Evolutionary conservation across 1,139 yeast species (phyloP).

Genomic region (Scheffersomyces cryptocercus): DNA sequence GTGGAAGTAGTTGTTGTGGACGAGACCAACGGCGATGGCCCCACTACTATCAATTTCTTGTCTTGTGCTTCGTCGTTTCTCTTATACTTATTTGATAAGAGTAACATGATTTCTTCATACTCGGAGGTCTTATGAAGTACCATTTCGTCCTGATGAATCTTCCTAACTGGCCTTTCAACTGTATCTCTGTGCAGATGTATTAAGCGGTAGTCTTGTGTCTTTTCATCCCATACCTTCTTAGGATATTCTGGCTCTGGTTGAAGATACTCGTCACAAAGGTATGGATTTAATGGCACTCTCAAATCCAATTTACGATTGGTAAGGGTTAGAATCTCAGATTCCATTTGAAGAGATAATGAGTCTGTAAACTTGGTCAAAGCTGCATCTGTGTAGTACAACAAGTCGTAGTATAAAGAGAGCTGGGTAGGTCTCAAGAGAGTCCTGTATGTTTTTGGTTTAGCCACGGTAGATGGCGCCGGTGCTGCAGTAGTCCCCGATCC

Average conservation of each 20-base stretch:
- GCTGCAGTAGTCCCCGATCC: conserved; percentile 6
- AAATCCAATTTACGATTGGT: conserved; percentile 78
- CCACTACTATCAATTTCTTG: conserved; percentile 44
- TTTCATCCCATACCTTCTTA: conserved; percentile 39
- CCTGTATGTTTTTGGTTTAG: conserved; percentile 68
- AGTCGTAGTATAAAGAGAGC: conserved; percentile 78
- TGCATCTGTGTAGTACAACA: conserved; percentile 79
- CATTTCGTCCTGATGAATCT: conserved; percentile 47
- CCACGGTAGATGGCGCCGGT: conserved; percentile 8
- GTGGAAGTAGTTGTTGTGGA: conserved; percentile 13
- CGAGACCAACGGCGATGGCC: conserved; percentile 27
- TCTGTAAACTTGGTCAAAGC: conserved; percentile 78
- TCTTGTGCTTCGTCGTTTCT: conserved; percentile 40
- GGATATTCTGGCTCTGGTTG: conserved; percentile 52
- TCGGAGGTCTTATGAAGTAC: conserved; percentile 74
- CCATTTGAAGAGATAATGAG: conserved; percentile 72
- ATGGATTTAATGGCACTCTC: conserved; percentile 72
- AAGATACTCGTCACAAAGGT: conserved; percentile 45
- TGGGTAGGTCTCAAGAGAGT: conserved; percentile 81
- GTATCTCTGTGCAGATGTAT: conserved; percentile 48
- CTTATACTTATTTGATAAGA: conserved; percentile 43
- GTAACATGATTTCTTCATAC: conserved; percentile 84
- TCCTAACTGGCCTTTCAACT: conserved; percentile 43
- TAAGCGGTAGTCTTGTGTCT: conserved; percentile 34
- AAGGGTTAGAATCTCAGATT: conserved; percentile 76